Conservation (phyloP, 1,284 basidiomycete species). For the Grifola frondosa region DNA sequence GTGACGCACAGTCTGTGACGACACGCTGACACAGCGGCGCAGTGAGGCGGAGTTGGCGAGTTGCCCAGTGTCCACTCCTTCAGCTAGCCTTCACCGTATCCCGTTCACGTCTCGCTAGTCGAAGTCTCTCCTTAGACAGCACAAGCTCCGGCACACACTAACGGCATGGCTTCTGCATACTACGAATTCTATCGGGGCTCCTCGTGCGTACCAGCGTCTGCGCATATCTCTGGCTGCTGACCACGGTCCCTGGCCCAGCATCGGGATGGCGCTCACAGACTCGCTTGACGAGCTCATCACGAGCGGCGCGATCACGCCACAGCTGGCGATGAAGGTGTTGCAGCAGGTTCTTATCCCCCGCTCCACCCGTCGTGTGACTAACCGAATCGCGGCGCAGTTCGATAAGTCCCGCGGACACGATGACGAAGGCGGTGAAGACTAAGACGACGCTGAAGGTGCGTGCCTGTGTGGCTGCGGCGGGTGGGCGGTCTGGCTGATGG, state of each 20-base stretch:
- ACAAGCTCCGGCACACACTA: too few relatives aligned
- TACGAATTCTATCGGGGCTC: slow-evolving; percentile 91
- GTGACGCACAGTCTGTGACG: too few relatives aligned
- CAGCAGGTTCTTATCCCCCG: slow-evolving; percentile 69
- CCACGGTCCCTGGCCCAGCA: slow-evolving; percentile 49
- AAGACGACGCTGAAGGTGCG: slow-evolving; percentile 89
- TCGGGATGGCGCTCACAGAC: slow-evolving; percentile 98
- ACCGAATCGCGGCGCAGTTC: slow-evolving; percentile 58
- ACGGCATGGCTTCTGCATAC: slow-evolving; percentile 81
- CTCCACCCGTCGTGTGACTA: slow-evolving; percentile 3
- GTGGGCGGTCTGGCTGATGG: not conserved
- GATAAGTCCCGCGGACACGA: slow-evolving; percentile 91
- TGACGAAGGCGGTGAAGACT: slow-evolving; percentile 88
- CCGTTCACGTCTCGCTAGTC: too few relatives aligned
- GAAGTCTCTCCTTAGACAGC: too few relatives aligned
- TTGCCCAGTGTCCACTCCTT: too few relatives aligned
- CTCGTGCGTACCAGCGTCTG: slow-evolving; percentile 57
- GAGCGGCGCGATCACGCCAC: slow-evolving; percentile 94
- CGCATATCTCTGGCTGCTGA: slow-evolving; percentile 8
- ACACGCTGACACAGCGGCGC: too few relatives aligned
- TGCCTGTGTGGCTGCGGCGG: not conserved
- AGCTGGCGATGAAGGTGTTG: slow-evolving; percentile 95
- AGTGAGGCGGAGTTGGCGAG: too few relatives aligned
- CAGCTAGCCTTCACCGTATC: too few relatives aligned
- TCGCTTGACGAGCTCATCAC: slow-evolving; percentile 98